phyloP scores from a whole-genome alignment of 1,284 basidiomycete genomes.

The Irpex rosettiformis region DNA sequence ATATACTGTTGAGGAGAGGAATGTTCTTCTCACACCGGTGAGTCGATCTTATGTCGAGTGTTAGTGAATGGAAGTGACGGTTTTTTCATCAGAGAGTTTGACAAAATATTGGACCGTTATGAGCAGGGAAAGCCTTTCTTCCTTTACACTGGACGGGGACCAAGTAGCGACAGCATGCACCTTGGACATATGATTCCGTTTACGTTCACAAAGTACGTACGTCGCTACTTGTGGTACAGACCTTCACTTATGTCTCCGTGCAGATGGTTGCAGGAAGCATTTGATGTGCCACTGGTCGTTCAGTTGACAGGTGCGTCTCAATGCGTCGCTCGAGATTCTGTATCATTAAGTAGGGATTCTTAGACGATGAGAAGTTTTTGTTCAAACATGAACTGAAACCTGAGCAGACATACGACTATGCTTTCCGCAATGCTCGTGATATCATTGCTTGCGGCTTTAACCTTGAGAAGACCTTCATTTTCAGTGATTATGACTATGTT shows the following conservation, averaged over 20 bases:
- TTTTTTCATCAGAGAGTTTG: constrained; percentile 69
- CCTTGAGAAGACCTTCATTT: constrained; percentile 94
- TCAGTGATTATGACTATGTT: constrained; percentile 88
- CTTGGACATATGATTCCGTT: constrained; percentile 98
- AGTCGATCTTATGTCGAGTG: constrained; percentile 21
- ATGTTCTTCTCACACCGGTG: constrained; percentile 99
- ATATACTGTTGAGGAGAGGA: constrained; percentile 86
- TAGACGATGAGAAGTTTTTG: constrained; percentile 99
- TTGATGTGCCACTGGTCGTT: constrained; percentile 91
- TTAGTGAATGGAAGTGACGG: not conserved
- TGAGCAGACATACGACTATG: constrained; percentile 86
- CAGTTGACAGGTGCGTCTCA: constrained; percentile 83
- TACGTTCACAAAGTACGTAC: constrained; percentile 87
- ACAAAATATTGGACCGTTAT: constrained; percentile 91
- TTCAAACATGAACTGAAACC: constrained; percentile 94
- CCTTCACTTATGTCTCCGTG: not conserved
- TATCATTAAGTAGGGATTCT: too few relatives aligned
- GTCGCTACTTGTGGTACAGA: not conserved
- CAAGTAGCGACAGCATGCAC: constrained; percentile 97
- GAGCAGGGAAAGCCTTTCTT: constrained; percentile 98
- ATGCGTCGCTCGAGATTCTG: too few relatives aligned
- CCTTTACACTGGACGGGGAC: constrained; percentile 96
- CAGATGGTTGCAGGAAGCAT: constrained; percentile 96
- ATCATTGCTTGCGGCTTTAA: constrained; percentile 97
- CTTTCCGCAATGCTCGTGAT: constrained; percentile 86